Evolutionary conservation across 2,329 filamentous ascomycete genomes (phyloP), one percentile per base, ranked within the genome.

Genomic region (Xylaria sp.): DNA sequence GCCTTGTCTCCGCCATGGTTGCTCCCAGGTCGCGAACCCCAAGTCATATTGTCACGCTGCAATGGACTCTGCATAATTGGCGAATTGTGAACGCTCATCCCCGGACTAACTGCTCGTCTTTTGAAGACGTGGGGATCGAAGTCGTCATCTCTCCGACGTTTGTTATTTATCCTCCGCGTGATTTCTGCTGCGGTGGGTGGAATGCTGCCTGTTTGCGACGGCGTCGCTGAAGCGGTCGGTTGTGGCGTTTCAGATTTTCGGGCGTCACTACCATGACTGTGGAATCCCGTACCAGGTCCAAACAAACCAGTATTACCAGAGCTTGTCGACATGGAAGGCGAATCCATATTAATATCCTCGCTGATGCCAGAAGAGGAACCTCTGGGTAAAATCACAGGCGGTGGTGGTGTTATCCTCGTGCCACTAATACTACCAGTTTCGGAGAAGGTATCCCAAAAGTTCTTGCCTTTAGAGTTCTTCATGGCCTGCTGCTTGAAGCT

Each of bases 111-210:
- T 28, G 95, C 95, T 50, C 95, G 89, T 18, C 95, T 88, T 81
- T 98, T 98, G 83, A 97, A 94, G 69, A 91, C 92, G 45, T 90
- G 87, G 1, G 93, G 91, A 77, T 98, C 94, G 65, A 97, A 91
- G 75, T 97, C 94, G 75, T 97, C 94, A 70, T 97, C 95, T 64
- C 94, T 87, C 25, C 93, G 88, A n/a, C 95, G 90, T 78, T 95
- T 96, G 78, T 87, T 89, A 78, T 92, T 90, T 61, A 93, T 90
- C 69, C 93, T 92, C 9, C 93, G 87, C 4, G 91, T 91, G 59
- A 95, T 88, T 74, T 96, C 92, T 12, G 91, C 89, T 0, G 91
- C 88, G 0, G 87, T 91, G 0, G 91, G 90, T 2, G 85, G 83
- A n/a, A 83, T 75, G 56, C 78, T 77, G 18, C 78, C 76, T n/a